phyloP scores from a whole-genome alignment of 1,139 yeast species.

The Blastobotrys capitulatus region DNA sequence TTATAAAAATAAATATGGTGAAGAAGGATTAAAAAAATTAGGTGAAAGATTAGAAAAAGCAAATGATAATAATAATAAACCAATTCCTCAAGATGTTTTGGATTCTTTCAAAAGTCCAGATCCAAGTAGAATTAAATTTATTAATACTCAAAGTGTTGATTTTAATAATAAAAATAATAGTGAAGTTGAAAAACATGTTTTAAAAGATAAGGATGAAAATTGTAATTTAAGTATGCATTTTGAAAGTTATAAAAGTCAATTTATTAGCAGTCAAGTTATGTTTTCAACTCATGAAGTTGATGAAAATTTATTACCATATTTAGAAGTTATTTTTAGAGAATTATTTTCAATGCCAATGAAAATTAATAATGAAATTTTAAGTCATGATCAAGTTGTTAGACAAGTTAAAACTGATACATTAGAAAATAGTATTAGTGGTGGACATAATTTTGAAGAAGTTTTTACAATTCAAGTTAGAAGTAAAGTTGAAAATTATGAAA shows the following conservation, averaged over 20 bases:
- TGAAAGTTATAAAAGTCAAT: constrained; percentile 76
- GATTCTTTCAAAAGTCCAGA: constrained; percentile 48
- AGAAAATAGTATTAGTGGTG: constrained; percentile 37
- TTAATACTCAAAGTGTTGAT: constrained; percentile 57
- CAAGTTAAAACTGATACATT: constrained; percentile 70
- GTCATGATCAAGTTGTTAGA: constrained; percentile 71
- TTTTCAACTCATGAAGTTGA: constrained; percentile 61
- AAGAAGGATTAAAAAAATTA: constrained; percentile 52
- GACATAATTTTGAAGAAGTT: constrained; percentile 61
- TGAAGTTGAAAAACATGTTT: constrained; percentile 26
- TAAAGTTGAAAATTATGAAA: constrained; percentile 53
- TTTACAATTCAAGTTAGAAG: constrained; percentile 58
- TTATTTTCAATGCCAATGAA: constrained; percentile 69
- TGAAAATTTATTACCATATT: constrained; percentile 54
- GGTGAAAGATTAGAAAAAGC: constrained; percentile 54
- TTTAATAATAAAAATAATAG: constrained; percentile 32
- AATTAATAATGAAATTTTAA: constrained; percentile 51
- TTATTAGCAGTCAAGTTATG: constrained; percentile 63
- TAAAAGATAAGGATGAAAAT: constrained; percentile 36
- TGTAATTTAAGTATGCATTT: constrained; percentile 57
- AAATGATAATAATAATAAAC: constrained; percentile 57
- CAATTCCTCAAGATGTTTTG: constrained; percentile 67
- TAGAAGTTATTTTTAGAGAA: constrained; percentile 55
- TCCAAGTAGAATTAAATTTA: constrained; percentile 68
- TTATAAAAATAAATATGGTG: constrained; percentile 51